These are phyloP conservation scores for Malassezia brasiliensis DNA, from an alignment of 1,284 basidiomycete genomes.

Conservation along the genomic window DNA sequence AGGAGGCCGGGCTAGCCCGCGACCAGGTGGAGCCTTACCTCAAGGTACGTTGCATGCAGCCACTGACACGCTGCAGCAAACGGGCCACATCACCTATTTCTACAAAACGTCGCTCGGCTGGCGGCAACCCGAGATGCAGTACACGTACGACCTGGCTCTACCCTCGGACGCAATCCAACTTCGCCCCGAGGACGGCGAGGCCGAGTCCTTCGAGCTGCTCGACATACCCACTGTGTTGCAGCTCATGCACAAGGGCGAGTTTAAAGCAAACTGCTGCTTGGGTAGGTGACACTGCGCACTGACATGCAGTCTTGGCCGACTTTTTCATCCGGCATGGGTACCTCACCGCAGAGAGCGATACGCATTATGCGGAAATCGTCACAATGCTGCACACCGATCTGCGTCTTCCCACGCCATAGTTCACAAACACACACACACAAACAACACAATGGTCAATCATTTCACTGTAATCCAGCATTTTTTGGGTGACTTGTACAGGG, in stretches of 20 bases:
- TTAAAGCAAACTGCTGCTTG: constrained; percentile 77
- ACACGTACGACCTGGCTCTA: constrained; percentile 34
- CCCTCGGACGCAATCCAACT: constrained; percentile 53
- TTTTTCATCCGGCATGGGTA: constrained; percentile 68
- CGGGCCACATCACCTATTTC: constrained; percentile 51
- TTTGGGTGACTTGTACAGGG: not conserved
- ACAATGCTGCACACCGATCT: constrained; percentile 13
- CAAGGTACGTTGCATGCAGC: constrained; percentile 52
- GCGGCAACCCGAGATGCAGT: constrained; percentile 47
- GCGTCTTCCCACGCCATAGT: not conserved
- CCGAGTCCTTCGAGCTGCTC: constrained; percentile 66
- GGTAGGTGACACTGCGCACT: constrained; percentile 5
- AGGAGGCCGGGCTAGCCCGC: constrained; percentile 72
- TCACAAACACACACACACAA: not conserved
- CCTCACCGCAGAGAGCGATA: constrained; percentile 53
- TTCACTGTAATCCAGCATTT: not conserved
- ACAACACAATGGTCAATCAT: not conserved
- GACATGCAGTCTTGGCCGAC: constrained; percentile 60
- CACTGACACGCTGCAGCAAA: constrained; percentile 50
- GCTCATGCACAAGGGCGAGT: constrained; percentile 53
- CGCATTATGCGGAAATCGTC: constrained; percentile 2
- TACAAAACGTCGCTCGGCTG: constrained; percentile 55
- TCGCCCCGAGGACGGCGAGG: constrained; percentile 77
- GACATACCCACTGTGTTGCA: constrained; percentile 30
- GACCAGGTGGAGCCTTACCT: constrained; percentile 57